Base-by-base conservation (phyloP, 164 flowering plant genomes). In the Nymphaea colorata region DNA sequence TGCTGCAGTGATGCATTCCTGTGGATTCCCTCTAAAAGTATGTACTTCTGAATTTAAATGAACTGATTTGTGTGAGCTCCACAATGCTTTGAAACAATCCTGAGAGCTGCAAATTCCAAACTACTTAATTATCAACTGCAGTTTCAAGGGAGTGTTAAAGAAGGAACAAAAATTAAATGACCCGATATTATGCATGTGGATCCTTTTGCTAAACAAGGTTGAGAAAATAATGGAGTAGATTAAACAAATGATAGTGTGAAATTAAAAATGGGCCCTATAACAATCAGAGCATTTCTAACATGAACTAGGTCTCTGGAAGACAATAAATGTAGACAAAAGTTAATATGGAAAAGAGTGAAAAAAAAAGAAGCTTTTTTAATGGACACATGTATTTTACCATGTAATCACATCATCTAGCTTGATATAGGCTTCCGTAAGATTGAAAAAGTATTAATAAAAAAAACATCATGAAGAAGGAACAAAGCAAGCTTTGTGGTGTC, bases 11-110 rank as follows among this genome's bases (percentile, higher is more conserved):
- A 75, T 82, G 66, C 73, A 75, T 64, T 78, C 86, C 74, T 71
- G 66, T 59, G 67, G 59, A 55, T 71, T 82, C 14, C 68, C 61
- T 64, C 72, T 76, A 57, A 72, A 42, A 42, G 79, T 55, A 44
- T 88, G 78, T 51, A 78, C 69, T 72, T 82, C 86, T 69, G 89
- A 82, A 75, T 88, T 87, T 80, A 77, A 65, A 80, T 94, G 99
- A 66, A 85, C 91, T 41, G 89, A 77, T 70, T 94, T 91, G 71
- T 91, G 99, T 64, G 96, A 76, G 77, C 91, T 86, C 99, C 99
- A 94, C 42, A 95, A 87, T 74, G 82, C 86, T 83, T 90, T 91
- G 84, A 94, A 94, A 78, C 99, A 94, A 11, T 94, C 98, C 75
- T 94, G 99, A 25, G 99, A 70, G 82, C 99, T 94, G 80, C 11